phyloP scores from a whole-genome alignment of 805 yeast genomes.

The Schwanniomyces pseudopolymorphus region DNA sequence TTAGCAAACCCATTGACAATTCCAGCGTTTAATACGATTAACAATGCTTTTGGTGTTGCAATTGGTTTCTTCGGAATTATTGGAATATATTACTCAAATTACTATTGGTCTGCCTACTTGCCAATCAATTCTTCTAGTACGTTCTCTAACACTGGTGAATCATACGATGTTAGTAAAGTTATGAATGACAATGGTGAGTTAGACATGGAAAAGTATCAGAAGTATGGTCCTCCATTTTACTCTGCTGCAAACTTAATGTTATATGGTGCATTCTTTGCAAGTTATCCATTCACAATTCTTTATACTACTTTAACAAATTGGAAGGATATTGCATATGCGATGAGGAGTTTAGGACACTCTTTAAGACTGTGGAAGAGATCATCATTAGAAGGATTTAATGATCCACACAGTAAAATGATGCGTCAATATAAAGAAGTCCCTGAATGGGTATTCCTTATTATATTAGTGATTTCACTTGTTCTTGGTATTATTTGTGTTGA shows the following conservation, averaged over 20 bases:
- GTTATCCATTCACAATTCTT: slow-evolving; percentile 38
- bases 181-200: slow-evolving; percentile 33
- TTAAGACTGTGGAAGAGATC: slow-evolving; percentile 12
- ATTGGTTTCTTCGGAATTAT: slow-evolving; percentile 17
- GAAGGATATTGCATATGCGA: slow-evolving; percentile 17
- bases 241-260: slow-evolving; percentile 26
- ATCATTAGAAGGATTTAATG: slow-evolving; percentile 30
- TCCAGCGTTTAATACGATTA: slow-evolving; percentile 37
- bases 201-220: slow-evolving; percentile 19
- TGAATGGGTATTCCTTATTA: slow-evolving; percentile 26
- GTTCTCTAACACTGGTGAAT: slow-evolving; percentile 49
- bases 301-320: slow-evolving; percentile 28
- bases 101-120: slow-evolving; percentile 23
- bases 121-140: slow-evolving; percentile 44
- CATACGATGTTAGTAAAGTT: slow-evolving; percentile 42
- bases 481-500: slow-evolving; percentile 31
- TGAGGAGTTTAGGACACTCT: slow-evolving; percentile 17
- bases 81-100: slow-evolving; percentile 20
- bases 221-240: slow-evolving; percentile 29
- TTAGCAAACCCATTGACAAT: slow-evolving; percentile 46
- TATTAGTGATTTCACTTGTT: slow-evolving; percentile 27
- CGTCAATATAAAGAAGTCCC: slow-evolving; percentile 33
- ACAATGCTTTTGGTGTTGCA: slow-evolving; percentile 15
- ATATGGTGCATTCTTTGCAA: slow-evolving; percentile 27
- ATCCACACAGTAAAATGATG: slow-evolving; percentile 35